Conservation (phyloP, 306 rosid genomes). For the Trifolium fragiferum region DNA sequence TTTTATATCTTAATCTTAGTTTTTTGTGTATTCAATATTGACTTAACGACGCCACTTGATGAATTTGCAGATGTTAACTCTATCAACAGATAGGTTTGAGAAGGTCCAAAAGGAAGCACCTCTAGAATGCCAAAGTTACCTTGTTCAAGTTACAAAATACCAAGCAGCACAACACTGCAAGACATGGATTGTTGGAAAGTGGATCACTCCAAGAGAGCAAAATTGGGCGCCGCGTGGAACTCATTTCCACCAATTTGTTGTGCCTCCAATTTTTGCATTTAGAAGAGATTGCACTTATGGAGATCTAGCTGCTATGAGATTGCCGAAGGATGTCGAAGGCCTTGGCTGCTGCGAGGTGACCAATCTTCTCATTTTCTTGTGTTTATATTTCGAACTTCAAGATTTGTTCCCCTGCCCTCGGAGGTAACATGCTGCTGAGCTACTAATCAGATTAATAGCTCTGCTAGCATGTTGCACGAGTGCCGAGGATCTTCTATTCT, state of each 20-base stretch:
- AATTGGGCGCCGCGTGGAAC: slow-evolving; percentile 82
- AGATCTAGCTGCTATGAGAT: slow-evolving; percentile 87
- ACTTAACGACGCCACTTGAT: background rate
- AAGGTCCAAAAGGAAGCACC: slow-evolving; percentile 83
- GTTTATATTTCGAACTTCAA: too few relatives aligned
- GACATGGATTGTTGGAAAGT: slow-evolving; percentile 98
- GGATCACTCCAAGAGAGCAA: slow-evolving; percentile 92
- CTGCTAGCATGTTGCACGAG: too few relatives aligned
- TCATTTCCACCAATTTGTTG: slow-evolving; percentile 92
- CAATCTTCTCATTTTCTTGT: background rate
- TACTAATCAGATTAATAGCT: too few relatives aligned
- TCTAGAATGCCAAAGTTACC: slow-evolving; percentile 63
- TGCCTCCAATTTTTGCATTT: slow-evolving; percentile 75
- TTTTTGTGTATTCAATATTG: too few relatives aligned
- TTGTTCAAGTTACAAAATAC: slow-evolving; percentile 87
- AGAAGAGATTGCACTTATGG: slow-evolving; percentile 92
- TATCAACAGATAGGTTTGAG: slow-evolving; percentile 76
- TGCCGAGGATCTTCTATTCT: too few relatives aligned
- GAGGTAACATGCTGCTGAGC: too few relatives aligned
- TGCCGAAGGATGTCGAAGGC: slow-evolving; percentile 77
- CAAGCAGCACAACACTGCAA: slow-evolving; percentile 84
- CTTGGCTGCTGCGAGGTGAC: slow-evolving; percentile 83
- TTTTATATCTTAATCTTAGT: too few relatives aligned
- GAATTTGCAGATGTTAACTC: slow-evolving; percentile 75
- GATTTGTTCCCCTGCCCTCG: too few relatives aligned